Conservation (phyloP, 2,329 filamentous ascomycete species). For the Ceratocystis diversiconidia region DNA sequence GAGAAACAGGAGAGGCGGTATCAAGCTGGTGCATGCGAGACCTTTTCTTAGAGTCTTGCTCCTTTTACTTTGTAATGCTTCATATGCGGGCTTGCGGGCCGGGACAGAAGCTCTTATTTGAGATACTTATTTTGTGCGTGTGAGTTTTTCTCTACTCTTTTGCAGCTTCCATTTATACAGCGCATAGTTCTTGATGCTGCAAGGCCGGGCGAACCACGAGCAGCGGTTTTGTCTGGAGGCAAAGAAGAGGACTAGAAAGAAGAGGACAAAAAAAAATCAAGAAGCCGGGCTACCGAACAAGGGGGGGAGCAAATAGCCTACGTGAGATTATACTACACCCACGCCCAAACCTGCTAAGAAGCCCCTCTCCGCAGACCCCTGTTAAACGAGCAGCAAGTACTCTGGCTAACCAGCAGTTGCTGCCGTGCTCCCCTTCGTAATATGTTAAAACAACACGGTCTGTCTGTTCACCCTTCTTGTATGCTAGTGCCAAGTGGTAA, state of each 20-base stretch:
- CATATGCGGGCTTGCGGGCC: background rate
- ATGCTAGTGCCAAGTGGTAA: background rate
- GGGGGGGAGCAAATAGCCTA: background rate
- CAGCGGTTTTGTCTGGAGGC: too few species aligned
- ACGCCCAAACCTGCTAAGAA: background rate
- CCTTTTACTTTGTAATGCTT: background rate
- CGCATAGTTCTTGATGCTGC: too few species aligned
- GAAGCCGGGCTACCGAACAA: too few species aligned
- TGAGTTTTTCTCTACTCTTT: too few species aligned
- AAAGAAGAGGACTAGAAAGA: too few species aligned
- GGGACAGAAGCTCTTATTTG: background rate
- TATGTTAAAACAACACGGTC: constrained; percentile 11
- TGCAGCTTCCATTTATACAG: too few species aligned
- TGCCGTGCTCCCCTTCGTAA: constrained; percentile 13
- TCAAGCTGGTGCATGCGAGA: background rate
- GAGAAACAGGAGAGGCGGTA: background rate
- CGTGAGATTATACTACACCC: background rate
- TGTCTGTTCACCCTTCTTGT: constrained; percentile 2
- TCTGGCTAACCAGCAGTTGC: constrained; percentile 6
- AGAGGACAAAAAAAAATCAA: too few species aligned
- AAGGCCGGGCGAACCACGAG: too few species aligned
- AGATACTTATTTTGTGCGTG: too few species aligned
- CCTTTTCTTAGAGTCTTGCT: background rate
- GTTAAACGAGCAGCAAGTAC: constrained; percentile 11
- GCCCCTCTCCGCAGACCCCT: background rate